Base-by-base conservation (phyloP, 2,329 filamentous ascomycete species). In the Penicillium sp. region DNA sequence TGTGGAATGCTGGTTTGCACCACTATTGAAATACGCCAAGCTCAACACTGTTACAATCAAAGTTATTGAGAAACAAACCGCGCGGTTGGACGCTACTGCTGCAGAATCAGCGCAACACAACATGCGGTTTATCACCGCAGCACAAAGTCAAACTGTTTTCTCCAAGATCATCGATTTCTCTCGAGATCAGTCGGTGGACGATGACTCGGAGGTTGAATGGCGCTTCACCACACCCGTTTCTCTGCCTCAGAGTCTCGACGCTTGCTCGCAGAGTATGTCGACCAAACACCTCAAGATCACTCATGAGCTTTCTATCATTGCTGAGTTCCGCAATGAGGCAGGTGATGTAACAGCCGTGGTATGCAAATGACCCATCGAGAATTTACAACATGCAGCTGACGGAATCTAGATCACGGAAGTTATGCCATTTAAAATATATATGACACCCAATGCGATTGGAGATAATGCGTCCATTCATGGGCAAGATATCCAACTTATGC, bases 1-100 rank as follows among this genome's bases (percentile, higher is more conserved):
- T 1, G 50, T 66, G 5, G 50, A 65, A 21, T 62, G 58, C n/a
- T 60, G 55, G 46, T 43, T 67, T 40, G 58, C 60, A 1, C 60
- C 65, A 9, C 34, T 65, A 4, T 46, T 50, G 5, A 62, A 65
- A 25, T 49, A 39, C 4, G 21, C 56, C 10, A 56, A 44, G 13
- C 46, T 65, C 7, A 27, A 31, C 5, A 33, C 46, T 5, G 44
- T 66, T 10, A 60, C 58, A 0, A 25, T 61, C 13, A 23, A 59
- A 16, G 50, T 66, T 0, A 5, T 58, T 5, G 64, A 67, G 41
- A 60, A 63, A 15, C 64, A 66, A 7, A 48, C 45, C 27, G 47
- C 64, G 3, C 55, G 45, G 16, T 38, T 67, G 4, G 44, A 41
- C 10, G 65, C 65, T 0, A 57, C 65, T 4, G 65, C 65, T 8